These are phyloP conservation scores for Rhizopus arrhizus DNA, from an alignment of 371 early-diverging fungal genomes.

Conservation along the genomic window DNA sequence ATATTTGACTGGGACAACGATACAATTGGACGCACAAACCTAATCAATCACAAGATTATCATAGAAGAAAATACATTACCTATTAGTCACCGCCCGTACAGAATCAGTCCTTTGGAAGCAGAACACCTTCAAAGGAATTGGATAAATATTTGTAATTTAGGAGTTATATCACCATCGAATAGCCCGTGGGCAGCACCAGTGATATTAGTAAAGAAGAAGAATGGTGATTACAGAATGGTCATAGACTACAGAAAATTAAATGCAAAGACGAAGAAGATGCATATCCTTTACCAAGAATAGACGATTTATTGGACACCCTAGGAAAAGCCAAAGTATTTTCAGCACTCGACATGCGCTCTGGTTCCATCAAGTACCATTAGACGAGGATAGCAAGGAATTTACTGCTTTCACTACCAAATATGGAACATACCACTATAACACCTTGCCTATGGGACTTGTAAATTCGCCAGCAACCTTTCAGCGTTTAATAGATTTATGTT, in stretches of 20 bases:
- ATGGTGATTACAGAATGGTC: constrained; percentile 42
- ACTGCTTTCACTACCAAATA: constrained; percentile 18
- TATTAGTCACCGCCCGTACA: neutral
- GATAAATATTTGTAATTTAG: constrained; percentile 11
- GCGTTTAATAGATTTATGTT: constrained; percentile 6
- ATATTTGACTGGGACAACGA: constrained; percentile 12
- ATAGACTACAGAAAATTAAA: constrained; percentile 53
- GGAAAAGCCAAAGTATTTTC: constrained; percentile 31
- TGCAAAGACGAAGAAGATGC: constrained; percentile 30
- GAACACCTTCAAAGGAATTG: constrained; percentile 5
- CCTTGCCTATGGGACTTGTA: neutral
- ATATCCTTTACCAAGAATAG: constrained; percentile 42
- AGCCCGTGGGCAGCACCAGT: constrained; percentile 35
- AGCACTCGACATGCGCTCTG: constrained; percentile 6
- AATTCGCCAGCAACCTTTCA: constrained; percentile 6
- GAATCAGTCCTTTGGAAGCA: neutral
- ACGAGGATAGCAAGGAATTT: neutral
- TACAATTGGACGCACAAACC: neutral
- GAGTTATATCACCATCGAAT: constrained; percentile 15
- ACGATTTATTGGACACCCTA: constrained; percentile 33
- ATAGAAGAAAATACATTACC: neutral
- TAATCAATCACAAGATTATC: constrained; percentile 12
- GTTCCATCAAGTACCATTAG: constrained; percentile 3
- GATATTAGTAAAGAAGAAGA: constrained; percentile 52
- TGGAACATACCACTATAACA: constrained; percentile 1